These are phyloP conservation scores for Penicillium antarcticum DNA, from an alignment of 495 filamentous ascomycete genomes.

Conservation along the genomic window DNA sequence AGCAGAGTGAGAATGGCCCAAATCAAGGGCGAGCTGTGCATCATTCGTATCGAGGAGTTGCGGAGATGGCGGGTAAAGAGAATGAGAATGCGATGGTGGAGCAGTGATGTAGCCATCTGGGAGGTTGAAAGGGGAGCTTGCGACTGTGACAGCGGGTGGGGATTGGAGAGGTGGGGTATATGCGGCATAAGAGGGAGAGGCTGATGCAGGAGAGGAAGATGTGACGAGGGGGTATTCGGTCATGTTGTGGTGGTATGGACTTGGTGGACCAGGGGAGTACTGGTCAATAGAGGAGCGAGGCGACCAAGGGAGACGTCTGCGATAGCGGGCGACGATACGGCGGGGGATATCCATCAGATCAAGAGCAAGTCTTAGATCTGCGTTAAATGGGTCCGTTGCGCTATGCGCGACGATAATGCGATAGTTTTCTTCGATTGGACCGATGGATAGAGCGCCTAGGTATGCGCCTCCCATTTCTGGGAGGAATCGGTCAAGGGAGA, in stretches of 20 bases:
- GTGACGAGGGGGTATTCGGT: slow-evolving; percentile 35
- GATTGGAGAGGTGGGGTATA: slow-evolving; percentile 44
- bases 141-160: slow-evolving; percentile 36
- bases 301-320: slow-evolving; percentile 35
- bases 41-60: slow-evolving; percentile 36
- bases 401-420: slow-evolving; percentile 43
- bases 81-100: slow-evolving; percentile 26
- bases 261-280: slow-evolving; percentile 36
- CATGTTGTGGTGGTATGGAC: slow-evolving; percentile 32
- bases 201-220: slow-evolving; percentile 37
- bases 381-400: slow-evolving; percentile 33
- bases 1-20: slow-evolving; percentile 20
- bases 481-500: slow-evolving; percentile 85
- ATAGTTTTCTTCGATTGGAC: slow-evolving; percentile 76
- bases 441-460: slow-evolving; percentile 71
- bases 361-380: slow-evolving; percentile 31
- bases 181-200: slow-evolving; percentile 36
- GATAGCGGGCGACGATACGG: slow-evolving; percentile 34
- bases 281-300: slow-evolving; percentile 39
- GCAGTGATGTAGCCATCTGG: slow-evolving; percentile 33
- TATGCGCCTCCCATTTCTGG: slow-evolving; percentile 87
- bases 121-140: slow-evolving; percentile 35
- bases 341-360: slow-evolving; percentile 40
- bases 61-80: slow-evolving; percentile 36
- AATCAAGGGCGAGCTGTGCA: slow-evolving; percentile 21